Evolutionary conservation across 1,284 basidiomycete genomes (phyloP), one percentile per base, ranked within the genome.

Genomic region (Cutaneotrichosporon sp.): DNA sequence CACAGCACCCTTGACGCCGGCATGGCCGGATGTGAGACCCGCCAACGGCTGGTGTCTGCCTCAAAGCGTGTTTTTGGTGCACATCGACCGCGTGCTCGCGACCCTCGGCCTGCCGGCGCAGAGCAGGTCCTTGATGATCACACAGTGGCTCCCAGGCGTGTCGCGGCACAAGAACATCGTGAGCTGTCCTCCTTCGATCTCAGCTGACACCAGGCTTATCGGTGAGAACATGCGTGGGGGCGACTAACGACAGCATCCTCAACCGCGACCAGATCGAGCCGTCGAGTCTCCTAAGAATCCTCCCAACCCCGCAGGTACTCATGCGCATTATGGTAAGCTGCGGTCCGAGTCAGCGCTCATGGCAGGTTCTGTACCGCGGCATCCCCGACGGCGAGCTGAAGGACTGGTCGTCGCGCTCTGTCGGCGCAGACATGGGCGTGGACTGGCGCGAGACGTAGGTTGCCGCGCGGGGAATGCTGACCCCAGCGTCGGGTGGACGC

Each of bases 391-490:
- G 48, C 4, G 68, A 74, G 35, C 19, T 72, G 41, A 64, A 65
- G 41, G 60, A 68, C 5, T 74, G 72, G 72, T 50, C 60, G 29
- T 61, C 61, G 19, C 52, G 61, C 22, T 59, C 61, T 4, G 33
- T 71, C 1, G 46, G 64, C 2, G 63, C 64, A 16, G 70, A 74
- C 44, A 62, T 65, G 61, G 70, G 70, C 1, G 48, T 69, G 4
- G 68, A 72, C 51, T 74, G 72, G 72, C 52, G 65, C 22, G 48
- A 57, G 17, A 61, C 64, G 68, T 73, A 50, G 61, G 70, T 66
- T 2, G 29, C 10, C n/a, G 25, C 3, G 11, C 10, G 8, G 20
- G 11, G 6, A 14, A 5, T 14, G 37, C 33, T 44, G 16, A 22
- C 26, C 5, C 2, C 44, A 74, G 71, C 2, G 63, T 72, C 16